Base-by-base conservation (phyloP, 768 basidiomycete genomes). In the Macrolepiota fuliginosa region DNA sequence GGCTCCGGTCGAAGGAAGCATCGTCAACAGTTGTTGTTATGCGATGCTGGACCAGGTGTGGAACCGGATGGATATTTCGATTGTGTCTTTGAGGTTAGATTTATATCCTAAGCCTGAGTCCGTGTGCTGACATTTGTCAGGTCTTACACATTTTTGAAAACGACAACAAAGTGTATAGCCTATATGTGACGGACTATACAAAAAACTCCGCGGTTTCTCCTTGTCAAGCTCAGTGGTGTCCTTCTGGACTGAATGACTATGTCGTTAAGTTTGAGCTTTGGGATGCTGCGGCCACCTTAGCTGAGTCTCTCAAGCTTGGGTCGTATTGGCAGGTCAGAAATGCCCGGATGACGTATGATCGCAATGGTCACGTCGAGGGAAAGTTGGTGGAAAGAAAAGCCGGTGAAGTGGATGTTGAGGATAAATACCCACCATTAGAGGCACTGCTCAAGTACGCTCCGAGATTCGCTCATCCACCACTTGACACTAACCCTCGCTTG, bases 121-220 rank as follows among this genome's bases (percentile, higher is more conserved):
- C 54, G 17, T 25, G 56, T 46, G 46, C 32, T 56, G 39, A 53
- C 24, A 13, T 42, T 29, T 15, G 62, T 39, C 58, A 89, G 88
- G 76, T 89, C 19, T 61, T 89, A 10, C 70, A 80, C 55, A 79
- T 74, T 9, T 75, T 79, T 53, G 24, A 63, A 51, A 80, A 76
- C 61, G 67, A 73, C n/a, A 71, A 73, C 37, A 70, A 65, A 5
- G 73, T 79, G 2, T 77, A 79, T 61, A 79, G 72, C 32, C 62
- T 90, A 12, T 88, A 83, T 68, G 85, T 88, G 54, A 89, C 89
- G 0, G 89, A 90, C 65, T 89, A 88, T 67, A 87, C 88, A 5
- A 65, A 63, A 45, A 84, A 83, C 57, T 52, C 72, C 4, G 62
- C 64, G 6, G 66, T 77, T 46, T 59, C 58, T 3, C 67, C 74